phyloP scores from a whole-genome alignment of 2,329 filamentous ascomycete species.

The Nectriaceae sp. region DNA sequence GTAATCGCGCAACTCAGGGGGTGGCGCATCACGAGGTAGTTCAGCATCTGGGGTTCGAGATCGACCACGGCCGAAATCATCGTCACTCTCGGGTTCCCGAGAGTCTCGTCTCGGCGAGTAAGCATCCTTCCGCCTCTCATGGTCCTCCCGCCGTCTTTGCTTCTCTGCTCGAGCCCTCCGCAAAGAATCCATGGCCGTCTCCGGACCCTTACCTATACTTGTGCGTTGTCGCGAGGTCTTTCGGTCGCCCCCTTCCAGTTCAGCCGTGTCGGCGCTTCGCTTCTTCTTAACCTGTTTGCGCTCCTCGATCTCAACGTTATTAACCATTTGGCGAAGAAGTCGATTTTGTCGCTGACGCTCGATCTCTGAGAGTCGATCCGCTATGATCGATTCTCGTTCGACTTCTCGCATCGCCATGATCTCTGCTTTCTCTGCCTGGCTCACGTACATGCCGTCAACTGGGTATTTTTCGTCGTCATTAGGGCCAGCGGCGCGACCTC shows the following conservation, averaged over 20 bases:
- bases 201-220: slow-evolving; percentile 29
- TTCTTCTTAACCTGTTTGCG: slow-evolving; percentile 59
- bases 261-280: slow-evolving; percentile 77
- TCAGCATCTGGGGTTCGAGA: slow-evolving; percentile 62
- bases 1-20: slow-evolving; percentile 76
- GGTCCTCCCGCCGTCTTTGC: slow-evolving; percentile 51
- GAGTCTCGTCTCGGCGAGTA: slow-evolving; percentile 37
- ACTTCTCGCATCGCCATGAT: slow-evolving; percentile 90
- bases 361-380: slow-evolving; percentile 81
- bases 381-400: slow-evolving; percentile 86
- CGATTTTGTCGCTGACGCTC: slow-evolving; percentile 81
- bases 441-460: slow-evolving; percentile 83
- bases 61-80: slow-evolving; percentile 69
- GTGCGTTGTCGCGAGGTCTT: slow-evolving; percentile 75
- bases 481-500: slow-evolving; percentile 40
- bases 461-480: slow-evolving; percentile 72
- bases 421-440: slow-evolving; percentile 70
- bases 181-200: slow-evolving; percentile 71
- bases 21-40: slow-evolving; percentile 67
- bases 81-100: slow-evolving; percentile 67
- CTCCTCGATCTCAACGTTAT: slow-evolving; percentile 63
- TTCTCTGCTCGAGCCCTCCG: slow-evolving; percentile 65
- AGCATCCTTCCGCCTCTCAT: slow-evolving; percentile 61
- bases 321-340: slow-evolving; percentile 76
- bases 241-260: slow-evolving; percentile 73